phyloP scores from a whole-genome alignment of 768 basidiomycete species.

The Tricholoma bakamatsutake region DNA sequence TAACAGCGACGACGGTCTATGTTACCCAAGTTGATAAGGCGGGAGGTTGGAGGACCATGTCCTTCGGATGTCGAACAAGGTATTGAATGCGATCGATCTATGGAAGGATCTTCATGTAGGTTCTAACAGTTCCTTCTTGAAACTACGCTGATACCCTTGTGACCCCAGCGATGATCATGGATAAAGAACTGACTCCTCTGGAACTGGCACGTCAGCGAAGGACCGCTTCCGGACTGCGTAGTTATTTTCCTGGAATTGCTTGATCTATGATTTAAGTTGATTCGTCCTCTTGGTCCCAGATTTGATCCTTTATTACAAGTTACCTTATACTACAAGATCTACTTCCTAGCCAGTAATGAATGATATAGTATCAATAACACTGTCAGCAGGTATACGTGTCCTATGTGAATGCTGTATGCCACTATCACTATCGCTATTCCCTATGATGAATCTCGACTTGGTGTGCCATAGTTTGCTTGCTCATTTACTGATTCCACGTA shows the following conservation, averaged over 20 bases:
- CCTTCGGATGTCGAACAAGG: constrained; percentile 20
- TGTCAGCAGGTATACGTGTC: not conserved
- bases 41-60: constrained; percentile 18
- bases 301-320: not conserved
- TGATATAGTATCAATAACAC: not conserved
- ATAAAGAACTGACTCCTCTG: constrained; percentile 59
- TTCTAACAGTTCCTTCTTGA: not conserved
- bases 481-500: not conserved
- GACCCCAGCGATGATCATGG: constrained; percentile 33
- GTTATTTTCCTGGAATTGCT: not conserved
- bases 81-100: constrained; percentile 33
- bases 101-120: constrained; percentile 44
- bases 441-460: not conserved
- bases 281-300: not conserved
- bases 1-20: constrained; percentile 67
- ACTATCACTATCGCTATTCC: not conserved
- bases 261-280: not conserved
- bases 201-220: constrained; percentile 60
- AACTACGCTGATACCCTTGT: constrained; percentile 10
- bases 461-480: not conserved
- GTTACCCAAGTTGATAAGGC: constrained; percentile 55
- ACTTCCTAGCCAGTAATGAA: not conserved
- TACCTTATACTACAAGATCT: not conserved
- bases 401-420: not conserved
- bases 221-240: constrained; percentile 12